These are phyloP conservation scores for Cymbopogon flexuosus DNA, from an alignment of 202 grass and related monocot species.

Conservation along the genomic window DNA sequence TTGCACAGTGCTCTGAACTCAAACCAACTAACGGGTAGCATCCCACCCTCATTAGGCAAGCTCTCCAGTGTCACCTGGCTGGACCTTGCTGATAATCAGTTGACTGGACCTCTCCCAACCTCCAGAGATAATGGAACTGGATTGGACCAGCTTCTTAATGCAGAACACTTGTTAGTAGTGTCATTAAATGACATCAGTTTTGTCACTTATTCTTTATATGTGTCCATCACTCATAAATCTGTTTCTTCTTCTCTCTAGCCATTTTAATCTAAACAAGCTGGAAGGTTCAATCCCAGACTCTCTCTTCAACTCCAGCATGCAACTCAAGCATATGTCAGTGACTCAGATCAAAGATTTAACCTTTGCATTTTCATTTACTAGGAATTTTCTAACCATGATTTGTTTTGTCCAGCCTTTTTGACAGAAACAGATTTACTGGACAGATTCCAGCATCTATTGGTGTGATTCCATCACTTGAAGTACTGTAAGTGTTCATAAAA, in stretches of 20 bases:
- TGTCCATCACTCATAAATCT: constrained; percentile 14
- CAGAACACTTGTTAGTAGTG: constrained; percentile 69
- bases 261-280: constrained; percentile 66
- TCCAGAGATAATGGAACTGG: constrained; percentile 53
- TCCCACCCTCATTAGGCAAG: constrained; percentile 65
- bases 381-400: neutral
- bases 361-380: neutral
- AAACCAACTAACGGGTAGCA: constrained; percentile 61
- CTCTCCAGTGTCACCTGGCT: constrained; percentile 56
- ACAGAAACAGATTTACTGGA: constrained; percentile 57
- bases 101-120: constrained; percentile 57
- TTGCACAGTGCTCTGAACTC: constrained; percentile 55
- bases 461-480: constrained; percentile 34
- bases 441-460: constrained; percentile 54
- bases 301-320: constrained; percentile 54
- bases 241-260: constrained; percentile 37
- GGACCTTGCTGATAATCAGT: constrained; percentile 62
- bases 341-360: constrained; percentile 6
- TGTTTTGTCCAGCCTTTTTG: constrained; percentile 52
- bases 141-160: constrained; percentile 58
- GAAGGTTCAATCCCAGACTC: constrained; percentile 51
- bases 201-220: neutral
- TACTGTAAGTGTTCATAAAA: constrained; percentile 68
- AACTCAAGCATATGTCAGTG: constrained; percentile 60
- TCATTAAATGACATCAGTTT: neutral